Conservation (phyloP, 2,329 filamentous ascomycete species). For the Colletotrichum tropicicola region DNA sequence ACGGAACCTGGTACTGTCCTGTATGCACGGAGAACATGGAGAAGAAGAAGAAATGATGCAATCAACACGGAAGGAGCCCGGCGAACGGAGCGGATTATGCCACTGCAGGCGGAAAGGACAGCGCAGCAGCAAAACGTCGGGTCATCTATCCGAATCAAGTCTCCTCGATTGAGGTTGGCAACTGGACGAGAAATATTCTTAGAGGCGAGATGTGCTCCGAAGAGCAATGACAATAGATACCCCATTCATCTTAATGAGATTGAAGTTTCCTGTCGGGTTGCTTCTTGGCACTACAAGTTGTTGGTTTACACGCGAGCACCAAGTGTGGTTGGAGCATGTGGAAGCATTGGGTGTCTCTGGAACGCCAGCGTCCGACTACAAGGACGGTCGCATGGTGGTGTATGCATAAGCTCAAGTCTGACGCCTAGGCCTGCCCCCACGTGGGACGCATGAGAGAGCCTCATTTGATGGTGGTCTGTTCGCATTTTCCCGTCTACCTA, state of each 20-base stretch:
- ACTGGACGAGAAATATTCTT: no score
- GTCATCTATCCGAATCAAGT: no score
- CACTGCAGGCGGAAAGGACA: background rate
- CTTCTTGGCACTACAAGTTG: no score
- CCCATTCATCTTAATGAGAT: no score
- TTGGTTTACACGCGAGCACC: no score
- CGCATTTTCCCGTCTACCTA: background rate
- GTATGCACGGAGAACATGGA: conserved; percentile 64
- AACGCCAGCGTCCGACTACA: background rate
- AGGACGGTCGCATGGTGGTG: background rate
- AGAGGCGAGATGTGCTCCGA: no score
- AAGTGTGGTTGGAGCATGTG: no score
- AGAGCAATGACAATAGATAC: no score
- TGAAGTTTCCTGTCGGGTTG: no score
- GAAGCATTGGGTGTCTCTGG: no score
- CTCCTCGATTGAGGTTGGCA: no score
- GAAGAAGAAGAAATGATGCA: conserved; percentile 38
- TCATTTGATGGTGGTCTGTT: conserved; percentile 28
- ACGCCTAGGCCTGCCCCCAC: conserved; percentile 10
- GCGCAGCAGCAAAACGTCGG: no score
- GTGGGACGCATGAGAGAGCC: conserved; percentile 25
- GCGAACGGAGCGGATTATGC: conserved; percentile 20
- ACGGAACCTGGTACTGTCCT: conserved; percentile 75
- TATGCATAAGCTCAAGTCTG: conserved; percentile 18
- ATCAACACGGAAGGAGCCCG: background rate